These are phyloP conservation scores for Trichothecium sympodiale DNA, from an alignment of 2,329 filamentous ascomycete species.

Conservation along the genomic window DNA sequence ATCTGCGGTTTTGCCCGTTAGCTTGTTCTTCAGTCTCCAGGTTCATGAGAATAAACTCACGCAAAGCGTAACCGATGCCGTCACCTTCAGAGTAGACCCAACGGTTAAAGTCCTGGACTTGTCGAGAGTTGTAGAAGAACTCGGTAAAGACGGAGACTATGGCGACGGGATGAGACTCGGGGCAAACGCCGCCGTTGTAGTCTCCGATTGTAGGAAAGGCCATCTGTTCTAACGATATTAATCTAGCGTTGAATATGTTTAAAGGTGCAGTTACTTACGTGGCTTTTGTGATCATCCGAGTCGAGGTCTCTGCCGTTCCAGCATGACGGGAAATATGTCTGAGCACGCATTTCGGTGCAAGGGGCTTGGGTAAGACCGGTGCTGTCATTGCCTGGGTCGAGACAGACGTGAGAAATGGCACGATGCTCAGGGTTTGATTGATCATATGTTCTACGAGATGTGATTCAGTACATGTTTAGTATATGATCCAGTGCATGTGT, in stretches of 20 bases:
- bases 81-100: constrained; percentile 16
- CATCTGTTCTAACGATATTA: constrained; percentile 8
- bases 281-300: constrained; percentile 40
- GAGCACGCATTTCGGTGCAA: constrained; percentile 40
- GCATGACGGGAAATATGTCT: constrained; percentile 49
- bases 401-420: constrained; percentile 46
- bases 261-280: constrained; percentile 23
- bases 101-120: constrained; percentile 14
- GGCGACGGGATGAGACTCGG: constrained; percentile 27
- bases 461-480: not conserved
- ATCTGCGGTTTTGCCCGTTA: constrained; percentile 2
- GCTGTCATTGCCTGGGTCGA: constrained; percentile 27
- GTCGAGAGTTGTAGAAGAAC: constrained; percentile 30
- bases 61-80: constrained; percentile 14
- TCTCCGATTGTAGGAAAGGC: constrained; percentile 15
- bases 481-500: not conserved
- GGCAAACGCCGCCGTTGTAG: constrained; percentile 22
- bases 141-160: constrained; percentile 33
- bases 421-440: constrained; percentile 29
- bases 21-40: not conserved
- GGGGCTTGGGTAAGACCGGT: constrained; percentile 37
- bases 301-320: constrained; percentile 51
- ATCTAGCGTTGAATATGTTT: too few relatives aligned
- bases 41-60: not conserved
- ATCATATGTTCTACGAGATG: constrained; percentile 10